These are phyloP conservation scores for Skeletonema tropicum DNA, from an alignment of 108 stramenopile species.

Conservation along the genomic window DNA sequence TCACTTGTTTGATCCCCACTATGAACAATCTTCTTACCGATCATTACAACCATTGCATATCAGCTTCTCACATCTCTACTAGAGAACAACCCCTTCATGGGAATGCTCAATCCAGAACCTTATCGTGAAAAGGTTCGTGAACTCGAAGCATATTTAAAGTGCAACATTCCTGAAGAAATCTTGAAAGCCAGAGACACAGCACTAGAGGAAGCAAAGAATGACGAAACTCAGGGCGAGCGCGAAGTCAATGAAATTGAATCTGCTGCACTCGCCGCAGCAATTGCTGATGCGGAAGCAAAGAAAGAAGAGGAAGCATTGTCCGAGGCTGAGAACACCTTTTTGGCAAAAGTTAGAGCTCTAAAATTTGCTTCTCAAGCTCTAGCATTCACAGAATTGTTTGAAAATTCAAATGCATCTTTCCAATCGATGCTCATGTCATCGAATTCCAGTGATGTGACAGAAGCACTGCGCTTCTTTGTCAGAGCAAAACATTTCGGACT, in stretches of 20 bases:
- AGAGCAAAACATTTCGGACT: constrained; percentile 91
- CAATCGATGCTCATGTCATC: constrained; percentile 82
- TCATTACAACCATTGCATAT: neutral
- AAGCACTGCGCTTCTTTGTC: constrained; percentile 90
- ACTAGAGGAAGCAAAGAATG: constrained; percentile 53
- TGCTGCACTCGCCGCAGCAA: constrained; percentile 72
- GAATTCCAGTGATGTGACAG: constrained; percentile 88
- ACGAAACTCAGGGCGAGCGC: constrained; percentile 25
- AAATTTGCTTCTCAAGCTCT: constrained; percentile 83
- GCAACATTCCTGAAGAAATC: constrained; percentile 69
- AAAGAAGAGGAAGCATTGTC: constrained; percentile 44
- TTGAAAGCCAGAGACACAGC: constrained; percentile 68
- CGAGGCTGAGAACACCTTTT: constrained; percentile 57
- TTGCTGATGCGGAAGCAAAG: constrained; percentile 61
- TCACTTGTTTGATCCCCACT: neutral
- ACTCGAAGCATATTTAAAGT: constrained; percentile 65
- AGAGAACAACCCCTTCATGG: constrained; percentile 95
- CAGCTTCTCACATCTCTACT: constrained; percentile 82
- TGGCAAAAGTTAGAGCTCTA: constrained; percentile 68
- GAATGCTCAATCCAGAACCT: constrained; percentile 83
- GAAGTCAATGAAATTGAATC: constrained; percentile 63
- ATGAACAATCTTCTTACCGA: neutral
- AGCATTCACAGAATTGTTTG: constrained; percentile 81
- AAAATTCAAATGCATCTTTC: constrained; percentile 73
- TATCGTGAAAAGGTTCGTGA: constrained; percentile 77